Base-by-base conservation (phyloP, 2,329 filamentous ascomycete species). In the Geosmithia morbida region DNA sequence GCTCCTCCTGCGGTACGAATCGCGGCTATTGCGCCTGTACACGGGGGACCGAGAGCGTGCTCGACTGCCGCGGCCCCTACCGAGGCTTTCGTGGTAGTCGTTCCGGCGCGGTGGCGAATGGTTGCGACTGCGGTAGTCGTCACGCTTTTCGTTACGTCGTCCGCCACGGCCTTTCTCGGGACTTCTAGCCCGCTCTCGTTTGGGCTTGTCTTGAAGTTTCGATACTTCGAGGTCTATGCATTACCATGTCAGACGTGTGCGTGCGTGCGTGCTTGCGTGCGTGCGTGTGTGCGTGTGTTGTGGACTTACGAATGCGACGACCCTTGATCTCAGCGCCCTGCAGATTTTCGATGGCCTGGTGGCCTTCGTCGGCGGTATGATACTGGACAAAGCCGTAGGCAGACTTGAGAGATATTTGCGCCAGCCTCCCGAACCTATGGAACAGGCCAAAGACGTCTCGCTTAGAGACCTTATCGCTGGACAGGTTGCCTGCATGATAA, bases 381-480 rank as follows among this genome's bases (percentile, higher is more conserved):
- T 94, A 98, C 61, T 97, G 92, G 37, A 97, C 88, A 60, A 97
- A 98, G 1, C 92, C 92, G 64, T 95, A 97, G 1, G 89, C 89
- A 54, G 92, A 88, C 64, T 97, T 97, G 56, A 97, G 87, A 1
- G 88, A 94, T 50, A 97, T 92, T 61, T 98, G 92, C 2, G 89
- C 90, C 44, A 98, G 71, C 51, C 82, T 83, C 47, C 92, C 92
- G 60, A 87, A 89, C 49, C 74, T 76, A 59, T 88, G 81, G 60
- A 98, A 97, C 17, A 90, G 74, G 59, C 94, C 84, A 65, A 95
- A 97, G 8, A 97, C 80, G 63, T 97, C 89, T 53, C 85, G 79
- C 65, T 97, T 97, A 7, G 87, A 92, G 14, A 95, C 89, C 59
- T 89, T 83, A 61, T 97, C 90, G 47, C 85, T 90, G 2, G 88